phyloP scores from a whole-genome alignment of 2,329 filamentous ascomycete genomes.

The Cordyceps cicadae region DNA sequence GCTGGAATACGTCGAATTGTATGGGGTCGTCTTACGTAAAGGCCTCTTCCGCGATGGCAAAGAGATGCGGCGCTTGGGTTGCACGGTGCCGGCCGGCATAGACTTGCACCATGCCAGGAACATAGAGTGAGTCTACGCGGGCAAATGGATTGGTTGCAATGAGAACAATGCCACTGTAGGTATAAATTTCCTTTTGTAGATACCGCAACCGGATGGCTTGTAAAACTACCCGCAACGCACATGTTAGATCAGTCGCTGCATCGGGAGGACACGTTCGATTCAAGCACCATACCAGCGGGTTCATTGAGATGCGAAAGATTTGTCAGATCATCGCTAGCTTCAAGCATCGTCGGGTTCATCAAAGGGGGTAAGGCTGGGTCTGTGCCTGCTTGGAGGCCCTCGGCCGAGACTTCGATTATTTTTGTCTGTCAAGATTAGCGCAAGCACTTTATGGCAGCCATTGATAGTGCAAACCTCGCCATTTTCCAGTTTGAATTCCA shows the following conservation, averaged over 20 bases:
- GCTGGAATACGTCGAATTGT: background rate
- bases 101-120: conserved; percentile 98
- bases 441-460: conserved; percentile 2
- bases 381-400: conserved; percentile 68
- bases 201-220: conserved; percentile 97
- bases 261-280: background rate
- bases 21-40: conserved; percentile 63
- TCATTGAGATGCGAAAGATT: conserved; percentile 98
- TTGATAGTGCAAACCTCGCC: conserved; percentile 59
- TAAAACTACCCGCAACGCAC: conserved; percentile 53
- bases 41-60: conserved; percentile 97
- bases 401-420: conserved; percentile 66
- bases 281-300: conserved; percentile 65
- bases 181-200: conserved; percentile 98
- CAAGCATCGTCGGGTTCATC: conserved; percentile 97
- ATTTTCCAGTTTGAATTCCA: conserved; percentile 85
- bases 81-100: conserved; percentile 96
- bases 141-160: conserved; percentile 99
- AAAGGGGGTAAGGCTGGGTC: conserved; percentile 76
- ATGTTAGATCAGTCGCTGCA: conserved; percentile 17
- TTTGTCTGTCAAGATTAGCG: conserved; percentile 52
- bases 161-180: conserved; percentile 95
- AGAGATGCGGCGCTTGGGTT: conserved; percentile 94
- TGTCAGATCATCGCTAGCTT: conserved; percentile 96
- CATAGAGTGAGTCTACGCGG: conserved; percentile 93